These are phyloP conservation scores for Apiospora sp. DNA, from an alignment of 2,329 filamentous ascomycete genomes.

Conservation along the genomic window DNA sequence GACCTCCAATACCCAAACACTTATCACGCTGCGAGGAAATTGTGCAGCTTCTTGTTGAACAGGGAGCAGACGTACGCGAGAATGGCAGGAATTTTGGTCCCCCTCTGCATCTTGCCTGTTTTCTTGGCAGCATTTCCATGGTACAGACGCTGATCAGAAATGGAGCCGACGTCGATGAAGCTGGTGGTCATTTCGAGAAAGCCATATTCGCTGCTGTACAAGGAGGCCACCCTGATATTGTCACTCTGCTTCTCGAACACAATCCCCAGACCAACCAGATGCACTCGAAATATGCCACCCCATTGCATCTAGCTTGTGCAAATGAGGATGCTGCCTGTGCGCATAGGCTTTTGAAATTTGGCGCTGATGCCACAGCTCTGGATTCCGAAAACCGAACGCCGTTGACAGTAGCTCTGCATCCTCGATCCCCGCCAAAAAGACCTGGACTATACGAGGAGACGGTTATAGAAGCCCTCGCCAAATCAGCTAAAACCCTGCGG, in stretches of 20 bases:
- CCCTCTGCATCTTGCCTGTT: not conserved
- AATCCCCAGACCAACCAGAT: not conserved
- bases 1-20: not conserved
- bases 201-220: not conserved
- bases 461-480: too few relatives aligned
- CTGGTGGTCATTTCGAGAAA: not conserved
- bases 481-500: not conserved
- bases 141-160: not conserved
- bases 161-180: not conserved
- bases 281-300: not conserved
- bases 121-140: not conserved
- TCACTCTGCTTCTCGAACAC: not conserved
- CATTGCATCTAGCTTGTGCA: not conserved
- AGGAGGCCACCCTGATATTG: not conserved
- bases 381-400: not conserved
- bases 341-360: not conserved
- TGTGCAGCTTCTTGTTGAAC: not conserved
- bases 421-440: too few relatives aligned
- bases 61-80: not conserved
- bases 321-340: not conserved
- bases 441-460: too few relatives aligned
- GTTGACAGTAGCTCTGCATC: not conserved
- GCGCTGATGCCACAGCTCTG: not conserved
- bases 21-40: not conserved
- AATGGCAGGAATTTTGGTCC: not conserved